Conservation (phyloP, 139 green algal genomes). For the Chlorella sp. region DNA sequence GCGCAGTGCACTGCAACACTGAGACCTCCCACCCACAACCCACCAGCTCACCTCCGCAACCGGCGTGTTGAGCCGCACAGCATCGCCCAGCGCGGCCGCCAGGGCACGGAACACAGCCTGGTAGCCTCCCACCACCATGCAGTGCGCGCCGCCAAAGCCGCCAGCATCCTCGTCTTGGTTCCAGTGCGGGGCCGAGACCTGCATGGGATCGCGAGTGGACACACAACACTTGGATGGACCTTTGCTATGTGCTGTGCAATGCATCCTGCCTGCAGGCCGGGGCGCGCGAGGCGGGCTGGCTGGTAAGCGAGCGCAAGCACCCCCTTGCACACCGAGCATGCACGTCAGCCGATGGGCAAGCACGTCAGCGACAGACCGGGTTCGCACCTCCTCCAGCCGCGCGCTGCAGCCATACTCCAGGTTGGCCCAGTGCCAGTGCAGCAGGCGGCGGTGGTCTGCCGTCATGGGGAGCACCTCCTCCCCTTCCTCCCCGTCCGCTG, state of each 20-base stretch:
- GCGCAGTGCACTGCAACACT: no score
- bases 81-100: conserved; percentile 54
- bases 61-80: conserved; percentile 21
- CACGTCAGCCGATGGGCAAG: no score
- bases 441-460: conserved; percentile 50
- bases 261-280: not conserved
- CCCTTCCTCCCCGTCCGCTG: conserved; percentile 1
- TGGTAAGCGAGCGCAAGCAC: no score
- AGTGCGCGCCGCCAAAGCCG: conserved; percentile 88
- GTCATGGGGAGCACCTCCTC: conserved; percentile 22
- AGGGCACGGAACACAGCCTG: conserved; percentile 38
- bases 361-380: no score
- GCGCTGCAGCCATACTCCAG: conserved; percentile 91
- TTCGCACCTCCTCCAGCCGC: conserved; percentile 46
- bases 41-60: conserved; percentile 32
- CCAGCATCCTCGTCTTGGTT: conserved; percentile 90
- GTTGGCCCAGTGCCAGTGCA: conserved; percentile 90
- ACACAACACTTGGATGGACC: no score
- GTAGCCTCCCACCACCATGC: conserved; percentile 86
- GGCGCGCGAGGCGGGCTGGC: not conserved
- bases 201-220: no score
- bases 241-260: no score
- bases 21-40: not conserved
- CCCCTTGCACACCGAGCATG: no score
- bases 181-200: conserved; percentile 78